Base-by-base conservation (phyloP, 225 moss, liverwort and hornwort genomes). In the Climacium dendroides region DNA sequence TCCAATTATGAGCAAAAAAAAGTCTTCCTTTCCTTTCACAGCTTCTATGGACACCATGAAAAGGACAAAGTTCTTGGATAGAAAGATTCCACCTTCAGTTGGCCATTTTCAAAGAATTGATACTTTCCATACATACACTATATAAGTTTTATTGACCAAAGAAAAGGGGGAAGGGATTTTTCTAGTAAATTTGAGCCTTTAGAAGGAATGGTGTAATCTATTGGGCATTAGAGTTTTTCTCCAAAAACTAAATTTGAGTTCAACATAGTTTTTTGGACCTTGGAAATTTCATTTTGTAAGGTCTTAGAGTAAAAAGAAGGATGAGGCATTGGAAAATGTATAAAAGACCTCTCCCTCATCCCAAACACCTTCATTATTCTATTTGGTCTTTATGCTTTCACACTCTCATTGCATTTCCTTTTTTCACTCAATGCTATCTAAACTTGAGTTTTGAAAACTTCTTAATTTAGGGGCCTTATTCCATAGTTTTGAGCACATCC, bases 111-210 rank as follows among this genome's bases (percentile, higher is more conserved):
- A 26, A 1, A 9, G 5, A 28, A 28, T 10, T 16, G 10, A 16
- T 16, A 43, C 0, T 71, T 71, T 0, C 0, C 0, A 0, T 16
- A 2, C 2, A 43, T 16, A 9, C 3, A 26, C 0, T 71, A 43
- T 43, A 71, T 4, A 26, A 71, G 9, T 71, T 0, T 1, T 1
- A 71, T 43, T 43, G 26, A 26, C 9, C 0, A 15, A 43, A 2
- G 3, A 25, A 43, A 25, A 43, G 1, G 3, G 0, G 0, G 8
- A 26, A 71, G 43, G 5, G 0, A 41, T 70, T 39, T 8, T 11
- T 11, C 25, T 26, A 43, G 8, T 24, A 41, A 25, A 26, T 43
- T 43, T 26, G 8, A 9, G 1, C 3, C 43, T 15, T 4, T 71
- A 26, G 16, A 28, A 43, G 28, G 0, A 5, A 41, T 70, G 41